Base-by-base conservation (phyloP, 2,329 filamentous ascomycete species). In the Hypoxylon sp. region DNA sequence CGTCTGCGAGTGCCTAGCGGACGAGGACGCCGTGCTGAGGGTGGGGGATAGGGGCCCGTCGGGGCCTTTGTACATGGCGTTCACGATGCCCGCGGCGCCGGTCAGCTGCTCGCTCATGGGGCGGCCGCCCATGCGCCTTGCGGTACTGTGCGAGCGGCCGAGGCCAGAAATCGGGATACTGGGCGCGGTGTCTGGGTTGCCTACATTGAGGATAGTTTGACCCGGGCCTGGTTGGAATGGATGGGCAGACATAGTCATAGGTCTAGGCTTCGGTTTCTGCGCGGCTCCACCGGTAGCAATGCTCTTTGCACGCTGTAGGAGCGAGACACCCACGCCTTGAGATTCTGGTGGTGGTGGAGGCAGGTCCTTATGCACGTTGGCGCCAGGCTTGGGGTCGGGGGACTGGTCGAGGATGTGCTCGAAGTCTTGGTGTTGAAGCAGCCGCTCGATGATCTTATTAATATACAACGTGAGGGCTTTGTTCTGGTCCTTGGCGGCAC, bases 381-480 rank as follows among this genome's bases (percentile, higher is more conserved):
- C 79, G 60, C 79, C 74, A 28, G 83, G 81, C 74, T 89, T 89
- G 70, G 84, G 82, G 61, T 91, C 88, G 56, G 88, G 88, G 7
- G 91, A 92, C 79, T 93, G 92, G 78, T 97, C 93, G 43, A 98
- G 85, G 67, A 98, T 97, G 68, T 93, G 90, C 81, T 99, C 95
- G 73, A 97, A 98, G 73, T 97, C 94, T 76, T 97, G 92, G 80
- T 98, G 93, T 77, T 97, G 92, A 68, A 99, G 87, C 48, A 99
- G 88, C 62, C 96, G 92, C 79, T 96, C 96, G 78, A 99, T 97
- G 79, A 99, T 98, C 83, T 96, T 97, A 87, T 98, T 97, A 84
- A 99, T 98, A 83, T 99, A 99, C 71, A 98, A 85, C 23, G 94
- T 97, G 74, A 99, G 85, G 30, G 96, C 96, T 84, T 98, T 98